Evolutionary conservation across 352 stramenopile genomes (phyloP), one percentile per base, ranked within the genome.

Genomic region (Blastocystis sp.): DNA sequence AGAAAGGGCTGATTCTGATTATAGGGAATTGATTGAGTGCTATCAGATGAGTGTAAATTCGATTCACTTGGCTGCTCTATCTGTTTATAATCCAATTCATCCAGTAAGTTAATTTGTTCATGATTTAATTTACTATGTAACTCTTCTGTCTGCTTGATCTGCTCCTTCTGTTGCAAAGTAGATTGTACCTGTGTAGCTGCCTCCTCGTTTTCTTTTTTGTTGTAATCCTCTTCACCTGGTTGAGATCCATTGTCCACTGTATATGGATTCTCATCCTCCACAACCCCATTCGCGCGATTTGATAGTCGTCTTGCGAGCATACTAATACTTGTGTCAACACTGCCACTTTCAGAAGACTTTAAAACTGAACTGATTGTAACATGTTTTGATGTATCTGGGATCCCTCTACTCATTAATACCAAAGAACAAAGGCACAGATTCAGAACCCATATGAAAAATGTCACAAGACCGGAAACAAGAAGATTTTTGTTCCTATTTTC

Each of bases 361-460:
- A 85, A 54, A 20, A 85, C 20, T 1, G 59, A 43, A 13, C 34
- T 43, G 2, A 85, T 50, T 39, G 73, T 66, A 7, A 85, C 41
- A n/a, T 45, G 54, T 3, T 26, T 30, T 1, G 47, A 68, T 11
- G 54, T 37, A 16, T 85, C 50, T 24, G 45, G 26, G 39, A 85
- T 45, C 5, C 47, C 73, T n/a, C 73, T 85, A 68, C 2, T 13
- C 4, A 47, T 85, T 2, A 85, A 11, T 43, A 43, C 18, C 45
- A 5, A 55, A 39, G 20, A 66, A 20, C 0, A 24, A 6, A 85
- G 11, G 30, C 18, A 69, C 73, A 85, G 30, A 85, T 85, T 85
- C n/a, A 85, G 24, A 3, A 85, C 54, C 73, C 73, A 85, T 7
- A 85, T 39, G 47, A 85, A 50, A 26, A 85, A 85, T 43, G 73